Base-by-base conservation (phyloP, 345 rosid species). In the Salix exigua region DNA sequence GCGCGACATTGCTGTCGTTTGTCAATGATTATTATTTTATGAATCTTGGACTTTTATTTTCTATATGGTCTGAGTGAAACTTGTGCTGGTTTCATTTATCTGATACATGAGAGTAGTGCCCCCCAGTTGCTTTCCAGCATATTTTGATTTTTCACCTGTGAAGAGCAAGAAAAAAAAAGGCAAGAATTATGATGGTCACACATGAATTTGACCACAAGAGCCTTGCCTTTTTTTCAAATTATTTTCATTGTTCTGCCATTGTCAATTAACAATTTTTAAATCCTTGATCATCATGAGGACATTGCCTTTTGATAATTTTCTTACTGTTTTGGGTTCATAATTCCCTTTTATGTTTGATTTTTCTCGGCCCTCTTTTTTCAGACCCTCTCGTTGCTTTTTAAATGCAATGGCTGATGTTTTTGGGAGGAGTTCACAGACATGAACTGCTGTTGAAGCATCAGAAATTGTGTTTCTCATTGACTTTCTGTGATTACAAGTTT, bases 391-490 rank as follows among this genome's bases (percentile, higher is more conserved):
- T 81, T 91, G 80, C 94, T 96, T 63, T 33, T 70, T 92, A 75
- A 87, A 72, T 79, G 78, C 89, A 46, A 53, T 92, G 92, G 90
- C 87, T 55, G 99, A 94, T 66, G 92, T 94, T 71, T 96, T 91
- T 8, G 98, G 95, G 80, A 93, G 84, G 87, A 90, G 87, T 77
- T 33, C 88, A 8, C 92, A 86, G 79, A 85, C 88, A 30, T 50
- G 85, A 2, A 82, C 78, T 75, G 89, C 92, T 0, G 90, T 77
- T 58, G 93, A 91, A 77, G 98, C 97, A 68, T 90, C 98, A 37
- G 95, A 94, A 80, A 92, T 94, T 72, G 71, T 82, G 7, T 98
- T 91, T 85, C 95, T 94, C 72, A 85, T 96, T 7, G 97, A 94
- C 83, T 96, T 89, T 86, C 85, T 96, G 98, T 94, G 82, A 88